Conservation (phyloP, 306 rosid species). For the Vigna angularis region DNA sequence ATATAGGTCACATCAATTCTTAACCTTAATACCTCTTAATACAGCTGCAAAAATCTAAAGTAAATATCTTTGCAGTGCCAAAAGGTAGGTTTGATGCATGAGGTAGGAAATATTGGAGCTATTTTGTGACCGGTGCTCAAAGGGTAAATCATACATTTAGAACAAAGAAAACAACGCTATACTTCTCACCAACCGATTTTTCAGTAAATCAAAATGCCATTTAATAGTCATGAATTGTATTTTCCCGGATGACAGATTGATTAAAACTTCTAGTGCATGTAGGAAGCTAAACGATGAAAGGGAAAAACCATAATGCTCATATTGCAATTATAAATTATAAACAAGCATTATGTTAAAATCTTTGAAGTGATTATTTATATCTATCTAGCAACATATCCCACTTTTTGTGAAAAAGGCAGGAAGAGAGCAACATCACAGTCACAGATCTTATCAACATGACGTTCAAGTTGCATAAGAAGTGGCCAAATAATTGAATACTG, state of each 20-base stretch:
- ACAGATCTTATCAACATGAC: neutral
- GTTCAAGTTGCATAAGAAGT: neutral
- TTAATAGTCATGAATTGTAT: neutral
- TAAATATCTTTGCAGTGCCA: neutral
- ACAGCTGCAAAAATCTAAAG: neutral
- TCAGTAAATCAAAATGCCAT: constrained; percentile 3
- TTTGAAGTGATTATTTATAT: neutral
- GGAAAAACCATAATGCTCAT: neutral
- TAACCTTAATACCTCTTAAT: neutral
- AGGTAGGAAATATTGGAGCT: neutral
- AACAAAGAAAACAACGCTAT: neutral
- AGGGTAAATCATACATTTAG: constrained; percentile 3
- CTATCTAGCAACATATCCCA: constrained; percentile 4
- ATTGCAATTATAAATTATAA: neutral
- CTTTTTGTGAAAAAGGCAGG: neutral
- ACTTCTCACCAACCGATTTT: constrained; percentile 4
- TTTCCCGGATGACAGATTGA: constrained; percentile 3
- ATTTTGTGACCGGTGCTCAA: neutral
- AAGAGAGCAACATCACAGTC: constrained; percentile 1
- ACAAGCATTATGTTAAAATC: neutral
- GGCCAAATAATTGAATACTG: constrained; percentile 6
- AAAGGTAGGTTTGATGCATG: neutral
- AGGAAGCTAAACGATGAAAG: neutral
- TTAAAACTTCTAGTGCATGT: constrained; percentile 5
- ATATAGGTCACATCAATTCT: neutral